phyloP scores from a whole-genome alignment of 768 basidiomycete species.

The Clitopilus hobsonii region DNA sequence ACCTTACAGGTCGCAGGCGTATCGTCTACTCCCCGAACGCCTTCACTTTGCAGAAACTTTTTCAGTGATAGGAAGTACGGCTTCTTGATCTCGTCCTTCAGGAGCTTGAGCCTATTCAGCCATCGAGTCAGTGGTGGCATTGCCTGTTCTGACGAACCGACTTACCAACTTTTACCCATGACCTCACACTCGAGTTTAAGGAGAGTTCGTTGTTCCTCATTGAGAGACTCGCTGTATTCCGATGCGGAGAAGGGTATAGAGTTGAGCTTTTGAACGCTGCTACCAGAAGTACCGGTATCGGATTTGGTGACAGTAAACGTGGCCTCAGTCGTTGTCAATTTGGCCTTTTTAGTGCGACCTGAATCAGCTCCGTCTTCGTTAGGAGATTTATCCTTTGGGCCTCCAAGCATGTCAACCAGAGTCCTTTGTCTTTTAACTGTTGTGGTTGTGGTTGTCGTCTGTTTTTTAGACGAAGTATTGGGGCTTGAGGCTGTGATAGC shows the following conservation, averaged over 20 bases:
- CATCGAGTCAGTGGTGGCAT: neutral
- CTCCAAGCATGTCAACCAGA: constrained; percentile 58
- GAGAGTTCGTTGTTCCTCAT: constrained; percentile 52
- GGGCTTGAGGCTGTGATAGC: constrained; percentile 1
- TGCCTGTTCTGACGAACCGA: constrained; percentile 2
- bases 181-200: constrained; percentile 66
- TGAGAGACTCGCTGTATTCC: constrained; percentile 46
- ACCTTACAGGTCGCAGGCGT: constrained; percentile 46
- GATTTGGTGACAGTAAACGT: constrained; percentile 14
- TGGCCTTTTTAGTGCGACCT: constrained; percentile 42
- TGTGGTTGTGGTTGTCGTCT: constrained; percentile 3
- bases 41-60: constrained; percentile 62
- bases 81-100: constrained; percentile 71
- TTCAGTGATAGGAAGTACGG: constrained; percentile 76
- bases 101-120: constrained; percentile 58
- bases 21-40: constrained; percentile 50
- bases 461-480: neutral
- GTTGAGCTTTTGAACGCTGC: constrained; percentile 40
- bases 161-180: constrained; percentile 73
- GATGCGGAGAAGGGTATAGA: constrained; percentile 65
- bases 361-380: constrained; percentile 14
- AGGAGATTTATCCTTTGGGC: constrained; percentile 22
- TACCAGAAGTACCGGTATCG: constrained; percentile 2
- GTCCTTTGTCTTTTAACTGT: constrained; percentile 55
- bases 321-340: constrained; percentile 23